Conservation (phyloP, 257 asterid species). For the Forsythia suspensa region DNA sequence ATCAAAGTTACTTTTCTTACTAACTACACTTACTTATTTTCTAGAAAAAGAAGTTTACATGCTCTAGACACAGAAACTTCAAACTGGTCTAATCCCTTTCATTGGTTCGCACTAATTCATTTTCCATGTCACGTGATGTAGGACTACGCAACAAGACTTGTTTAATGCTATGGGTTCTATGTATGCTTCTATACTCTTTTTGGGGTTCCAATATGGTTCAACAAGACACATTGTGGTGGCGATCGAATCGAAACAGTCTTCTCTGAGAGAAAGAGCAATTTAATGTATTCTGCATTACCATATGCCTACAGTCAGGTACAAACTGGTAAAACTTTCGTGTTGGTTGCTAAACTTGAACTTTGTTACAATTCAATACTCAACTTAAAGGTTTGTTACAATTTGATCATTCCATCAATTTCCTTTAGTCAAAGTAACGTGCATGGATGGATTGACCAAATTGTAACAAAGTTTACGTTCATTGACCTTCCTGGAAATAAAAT, state of each 20-base stretch:
- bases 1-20: not conserved
- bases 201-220: slow-evolving; percentile 34
- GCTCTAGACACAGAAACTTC: too few species aligned
- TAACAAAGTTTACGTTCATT: too few species aligned
- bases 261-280: slow-evolving; percentile 35
- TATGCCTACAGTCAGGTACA: slow-evolving; percentile 32
- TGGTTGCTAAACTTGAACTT: too few species aligned
- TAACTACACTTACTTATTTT: not conserved
- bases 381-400: too few species aligned
- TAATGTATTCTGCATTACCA: slow-evolving; percentile 43
- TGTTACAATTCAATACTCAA: not conserved
- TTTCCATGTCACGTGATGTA: not conserved
- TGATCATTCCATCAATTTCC: too few species aligned
- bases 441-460: not conserved
- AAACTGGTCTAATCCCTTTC: too few species aligned
- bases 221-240: slow-evolving; percentile 38
- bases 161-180: slow-evolving; percentile 38
- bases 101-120: too few species aligned
- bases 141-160: slow-evolving; percentile 30
- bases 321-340: slow-evolving; percentile 14
- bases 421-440: too few species aligned
- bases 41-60: too few species aligned
- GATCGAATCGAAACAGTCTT: slow-evolving; percentile 36
- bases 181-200: slow-evolving; percentile 30
- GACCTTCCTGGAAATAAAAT: too few species aligned